Evolutionary conservation across 306 rosid species (phyloP), one percentile per base, ranked within the genome.

Genomic region (Vigna mungo): DNA sequence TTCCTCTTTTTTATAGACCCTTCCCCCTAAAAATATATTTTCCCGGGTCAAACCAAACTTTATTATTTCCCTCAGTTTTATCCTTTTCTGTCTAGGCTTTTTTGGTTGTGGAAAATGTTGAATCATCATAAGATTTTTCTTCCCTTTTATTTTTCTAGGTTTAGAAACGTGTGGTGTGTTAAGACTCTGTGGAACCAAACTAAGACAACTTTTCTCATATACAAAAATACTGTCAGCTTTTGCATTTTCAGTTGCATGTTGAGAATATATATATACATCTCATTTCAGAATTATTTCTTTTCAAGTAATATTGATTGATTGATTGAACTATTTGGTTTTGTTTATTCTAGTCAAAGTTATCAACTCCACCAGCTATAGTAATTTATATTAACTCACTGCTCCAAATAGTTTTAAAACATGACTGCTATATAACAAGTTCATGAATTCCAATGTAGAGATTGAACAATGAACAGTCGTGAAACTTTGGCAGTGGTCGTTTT

Each of bases 121-220:
- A 78, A 78, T 59, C 52, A 78, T 78, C 74, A 73, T 78, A 73
- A 78, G 46, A 78, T 58, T 66, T 66, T 74, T 18, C 69, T 30
- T 52, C 68, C 72, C 80, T 53, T 58, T 68, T 46, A 14, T 72
- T 80, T 68, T 78, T 83, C 32, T 68, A 49, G 77, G 68, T 56
- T 72, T 78, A 56, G 82, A 72, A 78, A 36, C 53, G 43, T 66
- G 83, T 65, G 79, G 49, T 78, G 14, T 66, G 72, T 63, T 67
- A 65, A 83, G 83, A 78, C 69, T 72, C 80, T 78, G 68, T 73
- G 83, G 83, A 72, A 73, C 72, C 77, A 67, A 73, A 83, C 79
- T 39, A 71, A 25, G 49, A 32, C 34, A 64, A 55, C 75, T 77
- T 82, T 82, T 82, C 55, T 36, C 64, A n/a, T 53, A 71, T 55